Base-by-base conservation (phyloP, 176 grass and related monocot species). In the Carex kokanica region DNA sequence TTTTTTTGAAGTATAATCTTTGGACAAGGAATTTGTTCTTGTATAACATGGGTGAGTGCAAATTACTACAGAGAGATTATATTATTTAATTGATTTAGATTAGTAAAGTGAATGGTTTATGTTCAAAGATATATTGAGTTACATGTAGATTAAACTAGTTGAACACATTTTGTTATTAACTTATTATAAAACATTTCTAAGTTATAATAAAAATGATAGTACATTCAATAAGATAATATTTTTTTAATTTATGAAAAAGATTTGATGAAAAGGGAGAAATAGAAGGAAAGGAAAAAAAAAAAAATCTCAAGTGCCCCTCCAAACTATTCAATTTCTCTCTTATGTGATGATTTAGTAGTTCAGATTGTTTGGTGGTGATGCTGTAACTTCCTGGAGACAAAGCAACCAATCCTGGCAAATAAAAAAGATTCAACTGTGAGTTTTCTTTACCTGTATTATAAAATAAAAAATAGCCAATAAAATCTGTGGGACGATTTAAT, bases 31-130 rank as follows among this genome's bases (percentile, higher is more conserved):
- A 52, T 23, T 25, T 51, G n/a, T 77, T 55, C 45, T 77, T 77
- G 47, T 55, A 54, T 29, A 77, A 77, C 15, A 12, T 0, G 40
- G n/a, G 57, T 36, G 55, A 9, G 43, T 45, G 45, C 49, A 82
- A 17, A 32, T 6, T 20, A 64, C 38, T 66, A 64, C 1, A 82
- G 12, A 49, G 45, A 62, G 6, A 53, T 51, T 29, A 66, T 52
- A 81, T 64, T 56, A 81, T 25, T 81, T 64, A 47, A 81, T 64
- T 81, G 16, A 65, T 81, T 47, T 21, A 66, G 59, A 62, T 23
- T 81, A 43, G 36, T 43, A 41, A 41, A 45, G 0, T 23, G 18
- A 62, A 4, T 63, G 4, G 6, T 80, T 81, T 54, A 17, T 55
- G 2, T 31, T 55, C 13, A 54, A 54, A 53, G 8, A 5, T 24